Evolutionary conservation across 1,284 basidiomycete genomes (phyloP).

Genomic region (Ganoderma boninense): DNA sequence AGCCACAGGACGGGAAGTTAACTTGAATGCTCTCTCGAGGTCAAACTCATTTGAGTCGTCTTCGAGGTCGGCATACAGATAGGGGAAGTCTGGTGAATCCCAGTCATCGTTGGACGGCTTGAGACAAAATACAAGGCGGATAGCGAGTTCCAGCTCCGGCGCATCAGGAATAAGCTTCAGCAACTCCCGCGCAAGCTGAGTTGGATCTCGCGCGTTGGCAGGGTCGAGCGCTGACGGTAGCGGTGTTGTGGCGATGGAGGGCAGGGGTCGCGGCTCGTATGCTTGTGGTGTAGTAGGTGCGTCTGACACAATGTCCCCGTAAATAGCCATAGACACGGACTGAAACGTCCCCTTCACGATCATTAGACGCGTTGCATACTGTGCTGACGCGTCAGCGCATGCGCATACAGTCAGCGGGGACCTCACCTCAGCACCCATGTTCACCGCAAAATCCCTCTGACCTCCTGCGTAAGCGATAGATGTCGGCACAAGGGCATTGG

Average conservation of each 20-base stretch:
- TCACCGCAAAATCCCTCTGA: slow-evolving; percentile 69
- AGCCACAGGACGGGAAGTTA: slow-evolving; percentile 61
- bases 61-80: slow-evolving; percentile 64
- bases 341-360: slow-evolving; percentile 78
- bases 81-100: slow-evolving; percentile 77
- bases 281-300: slow-evolving; percentile 30
- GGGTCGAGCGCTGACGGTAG: slow-evolving; percentile 63
- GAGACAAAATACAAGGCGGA: slow-evolving; percentile 77
- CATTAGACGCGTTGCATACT: slow-evolving; percentile 82
- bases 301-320: slow-evolving; percentile 62
- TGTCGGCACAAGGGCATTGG: slow-evolving; percentile 78
- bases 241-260: slow-evolving; percentile 48
- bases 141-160: slow-evolving; percentile 66
- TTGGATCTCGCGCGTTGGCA: slow-evolving; percentile 67
- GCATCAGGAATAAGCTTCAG: slow-evolving; percentile 66
- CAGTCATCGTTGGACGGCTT: slow-evolving; percentile 79
- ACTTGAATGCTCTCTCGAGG: slow-evolving; percentile 59
- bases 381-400: slow-evolving; percentile 18
- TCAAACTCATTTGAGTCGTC: slow-evolving; percentile 57
- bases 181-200: slow-evolving; percentile 63
- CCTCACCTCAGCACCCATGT: slow-evolving; percentile 64
- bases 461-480: slow-evolving; percentile 76
- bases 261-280: slow-evolving; percentile 49
- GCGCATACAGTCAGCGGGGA: slow-evolving; percentile 1
- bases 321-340: slow-evolving; percentile 72